Base-by-base conservation (phyloP, 306 rosid species). In the Cotoneaster glaucophyllus region DNA sequence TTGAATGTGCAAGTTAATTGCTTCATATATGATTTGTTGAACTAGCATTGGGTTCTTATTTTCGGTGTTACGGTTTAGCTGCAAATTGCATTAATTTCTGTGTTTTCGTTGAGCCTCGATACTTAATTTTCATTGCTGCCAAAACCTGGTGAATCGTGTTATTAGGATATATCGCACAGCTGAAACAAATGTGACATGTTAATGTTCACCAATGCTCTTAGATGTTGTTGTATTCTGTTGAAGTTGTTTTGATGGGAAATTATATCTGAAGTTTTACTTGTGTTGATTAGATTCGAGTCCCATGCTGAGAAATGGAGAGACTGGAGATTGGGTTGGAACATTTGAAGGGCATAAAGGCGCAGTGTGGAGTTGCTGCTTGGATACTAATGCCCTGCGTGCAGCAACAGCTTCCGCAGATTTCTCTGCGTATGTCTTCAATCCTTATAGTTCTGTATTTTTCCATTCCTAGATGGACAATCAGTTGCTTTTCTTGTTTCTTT, bases 281-380 rank as follows among this genome's bases (percentile, higher is more conserved):
- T 80, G 64, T 67, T 64, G 48, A 67, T 58, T 62, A 95, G 99
- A 96, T 90, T 87, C 96, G 70, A 92, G 86, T 77, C 99, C 99
- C 13, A 96, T 96, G 99, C 90, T 96, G 52, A 87, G 99, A 82
- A 92, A 96, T 81, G 99, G 98, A 70, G 98, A 96, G 82, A 92
- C 97, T 43, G 99, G 99, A 63, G 99, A 96, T 78, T 96, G 99
- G 99, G 91, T 96, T 76, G 99, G 99, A 50, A 96, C 99, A 11
- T 96, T 92, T 84, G 96, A 92, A 85, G 99, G 99, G 39, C 99
- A 96, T 80, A 96, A 96, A 83, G 99, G 99, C 79, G 99, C 99
- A 0, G 99, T 96, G 5, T 96, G 99, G 99, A 96, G 99, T 77
- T 96, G 99, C 87, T 89, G 97, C 82, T 80, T 96, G 93, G 99